Evolutionary conservation across 2,329 filamentous ascomycete genomes (phyloP), one percentile per base, ranked within the genome.

Genomic region (Paecilomyces niveus): DNA sequence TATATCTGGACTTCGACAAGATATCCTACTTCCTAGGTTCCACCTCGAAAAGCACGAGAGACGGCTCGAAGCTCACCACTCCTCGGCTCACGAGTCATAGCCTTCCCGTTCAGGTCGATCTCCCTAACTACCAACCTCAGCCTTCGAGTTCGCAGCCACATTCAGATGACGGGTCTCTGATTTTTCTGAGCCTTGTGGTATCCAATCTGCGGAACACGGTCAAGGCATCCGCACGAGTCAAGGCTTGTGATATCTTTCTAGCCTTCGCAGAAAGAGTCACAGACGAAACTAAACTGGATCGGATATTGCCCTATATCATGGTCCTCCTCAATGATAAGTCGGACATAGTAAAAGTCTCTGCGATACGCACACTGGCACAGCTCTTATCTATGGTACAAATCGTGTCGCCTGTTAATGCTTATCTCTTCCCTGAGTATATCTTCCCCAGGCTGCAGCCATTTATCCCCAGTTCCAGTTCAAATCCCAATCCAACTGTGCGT

Each of bases 1-100:
- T 99, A 0, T 97, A 89, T 69, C 85, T 89, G 65, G 94, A 99
- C 69, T 97, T 97, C 75, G 94, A 99, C 72, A 99, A 97, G 73
- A 96, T 99, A 56, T 92, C 93, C 0, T 96, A 95, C 70, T 95
- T 96, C 59, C 81, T 99, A 1, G 92, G 90, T 13, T 91, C 91
- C 61, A 83, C 85, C 29, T 80, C 86, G 51, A 80, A 80, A 49
- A 74, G 76, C 53, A 68, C 74, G 32, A 68, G 67, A 39, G 63
- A 70, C 58, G 66, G 65, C 53, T 72, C 71, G 15, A 69, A 69
- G 45, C 57, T 62, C 55, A 64, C 67, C 3, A 71, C 68, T 56
- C 69, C 71, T 15, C 69, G 70, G 53, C 64, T 72, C 22, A 71
- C 72, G 0, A 69, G 70, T 3, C 66, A 67, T 53, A 62, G 65